A percentile compares a stretch with the other conserved stretches of the same genome.
Conservation (phyloP, 2,329 filamentous ascomycete genomes). For the Grosmannia huntii region DNA sequence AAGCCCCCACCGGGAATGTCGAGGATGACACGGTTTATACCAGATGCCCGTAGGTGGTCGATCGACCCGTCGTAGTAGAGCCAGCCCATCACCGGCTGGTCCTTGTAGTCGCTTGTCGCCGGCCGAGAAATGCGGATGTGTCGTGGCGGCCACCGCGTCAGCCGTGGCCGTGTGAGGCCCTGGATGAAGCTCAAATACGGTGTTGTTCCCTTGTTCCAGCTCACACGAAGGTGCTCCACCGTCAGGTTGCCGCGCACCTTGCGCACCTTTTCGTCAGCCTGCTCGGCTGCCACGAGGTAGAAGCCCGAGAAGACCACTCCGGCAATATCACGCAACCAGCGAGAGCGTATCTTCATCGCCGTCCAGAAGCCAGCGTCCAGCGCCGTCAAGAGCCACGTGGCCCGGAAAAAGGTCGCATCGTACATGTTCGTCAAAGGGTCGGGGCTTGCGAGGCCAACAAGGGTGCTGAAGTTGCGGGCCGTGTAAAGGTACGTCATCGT, state of each 20-base stretch:
- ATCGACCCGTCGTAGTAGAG: conserved; percentile 88
- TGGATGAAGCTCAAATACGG: conserved; percentile 70
- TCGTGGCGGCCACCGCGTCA: conserved; percentile 70
- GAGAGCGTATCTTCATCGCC: conserved; percentile 75
- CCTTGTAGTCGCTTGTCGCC: conserved; percentile 64
- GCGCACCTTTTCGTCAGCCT: conserved; percentile 91
- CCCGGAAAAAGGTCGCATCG: conserved; percentile 81
- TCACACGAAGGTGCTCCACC: conserved; percentile 79
- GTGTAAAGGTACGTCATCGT: conserved; percentile 88
- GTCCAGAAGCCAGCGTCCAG: conserved; percentile 97
- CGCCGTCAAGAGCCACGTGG: conserved; percentile 92
- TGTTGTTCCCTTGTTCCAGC: conserved; percentile 90
- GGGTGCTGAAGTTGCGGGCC: conserved; percentile 83
- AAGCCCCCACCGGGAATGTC: conserved; percentile 93
- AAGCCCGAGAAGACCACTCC: conserved; percentile 78
- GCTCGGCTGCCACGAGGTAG: conserved; percentile 85
- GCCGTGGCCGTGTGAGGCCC: conserved; percentile 59
- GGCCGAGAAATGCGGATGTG: conserved; percentile 77
- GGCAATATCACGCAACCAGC: conserved; percentile 69
- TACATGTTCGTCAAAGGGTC: conserved; percentile 94
- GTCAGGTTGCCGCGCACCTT: conserved; percentile 80
- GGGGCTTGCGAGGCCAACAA: conserved; percentile 80
- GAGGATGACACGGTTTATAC: conserved; percentile 55
- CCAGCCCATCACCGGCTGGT: conserved; percentile 67
- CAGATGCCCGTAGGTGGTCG: conserved; percentile 48